Conservation (phyloP, 2,329 filamentous ascomycete species). For the Akanthomyces uredinophilus region DNA sequence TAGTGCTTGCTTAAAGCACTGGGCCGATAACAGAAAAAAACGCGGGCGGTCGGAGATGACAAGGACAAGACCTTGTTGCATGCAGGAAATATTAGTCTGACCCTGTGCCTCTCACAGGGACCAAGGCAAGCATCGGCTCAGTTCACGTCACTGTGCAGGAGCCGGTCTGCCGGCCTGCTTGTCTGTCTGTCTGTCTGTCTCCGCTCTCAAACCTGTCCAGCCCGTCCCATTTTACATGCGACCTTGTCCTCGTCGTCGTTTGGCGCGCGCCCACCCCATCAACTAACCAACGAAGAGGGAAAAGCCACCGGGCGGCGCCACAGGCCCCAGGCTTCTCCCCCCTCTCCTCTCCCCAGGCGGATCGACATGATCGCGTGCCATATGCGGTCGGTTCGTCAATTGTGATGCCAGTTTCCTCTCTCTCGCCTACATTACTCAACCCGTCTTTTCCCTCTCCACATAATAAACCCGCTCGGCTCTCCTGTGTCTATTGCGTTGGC, state of each 20-base stretch:
- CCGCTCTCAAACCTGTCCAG: not conserved
- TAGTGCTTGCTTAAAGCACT: too few species aligned
- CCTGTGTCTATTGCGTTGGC: not conserved
- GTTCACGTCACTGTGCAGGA: slow-evolving; percentile 2
- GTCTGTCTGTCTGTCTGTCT: too few species aligned
- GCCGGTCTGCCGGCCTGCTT: not conserved
- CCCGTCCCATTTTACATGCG: not conserved
- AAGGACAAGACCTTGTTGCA: too few species aligned
- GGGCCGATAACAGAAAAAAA: too few species aligned
- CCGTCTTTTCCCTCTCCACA: not conserved
- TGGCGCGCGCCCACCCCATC: too few species aligned
- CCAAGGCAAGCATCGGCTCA: not conserved
- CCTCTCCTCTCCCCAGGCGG: not conserved
- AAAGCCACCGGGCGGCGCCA: too few species aligned
- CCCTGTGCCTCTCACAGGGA: not conserved
- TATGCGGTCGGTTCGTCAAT: not conserved
- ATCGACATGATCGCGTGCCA: slow-evolving; percentile 17
- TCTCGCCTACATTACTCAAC: too few species aligned
- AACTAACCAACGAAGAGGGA: too few species aligned
- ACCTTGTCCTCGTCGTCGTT: not conserved
- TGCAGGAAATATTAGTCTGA: too few species aligned
- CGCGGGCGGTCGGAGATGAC: too few species aligned
- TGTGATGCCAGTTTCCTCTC: not conserved
- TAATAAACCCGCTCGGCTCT: not conserved
- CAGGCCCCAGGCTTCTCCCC: too few species aligned